Evolutionary conservation across 176 grass and related monocot genomes (phyloP).

Genomic region (Calamus simplicifolius): DNA sequence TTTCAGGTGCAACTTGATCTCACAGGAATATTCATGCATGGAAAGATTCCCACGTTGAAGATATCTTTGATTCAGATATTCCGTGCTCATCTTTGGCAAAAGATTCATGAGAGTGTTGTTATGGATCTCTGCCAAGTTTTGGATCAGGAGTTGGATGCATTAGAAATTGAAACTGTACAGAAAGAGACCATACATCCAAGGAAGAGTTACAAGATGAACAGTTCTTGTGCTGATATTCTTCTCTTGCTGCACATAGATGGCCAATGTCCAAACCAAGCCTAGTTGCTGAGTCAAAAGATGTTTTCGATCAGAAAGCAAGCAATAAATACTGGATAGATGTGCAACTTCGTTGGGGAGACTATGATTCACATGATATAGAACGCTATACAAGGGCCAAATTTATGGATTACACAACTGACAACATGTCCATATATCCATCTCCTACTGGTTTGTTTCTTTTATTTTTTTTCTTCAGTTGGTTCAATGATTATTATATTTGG

Average conservation of each 20-base stretch:
- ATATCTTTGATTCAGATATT: slow-evolving; percentile 99
- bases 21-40: slow-evolving; percentile 95
- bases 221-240: slow-evolving; percentile 90
- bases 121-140: slow-evolving; percentile 99
- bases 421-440: slow-evolving; percentile 99
- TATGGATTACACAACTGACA: slow-evolving; percentile 98
- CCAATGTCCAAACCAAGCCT: slow-evolving; percentile 97
- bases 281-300: slow-evolving; percentile 94
- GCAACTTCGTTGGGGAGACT: slow-evolving; percentile 94
- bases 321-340: slow-evolving; percentile 99
- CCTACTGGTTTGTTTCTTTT: slow-evolving; percentile 63
- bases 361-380: slow-evolving; percentile 97
- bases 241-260: slow-evolving; percentile 96
- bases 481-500: no score
- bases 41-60: slow-evolving; percentile 94
- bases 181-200: slow-evolving; percentile 99
- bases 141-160: slow-evolving; percentile 90
- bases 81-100: slow-evolving; percentile 98
- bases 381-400: slow-evolving; percentile 97
- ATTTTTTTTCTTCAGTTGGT: slow-evolving; percentile 5
- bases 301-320: slow-evolving; percentile 96
- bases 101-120: slow-evolving; percentile 99
- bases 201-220: slow-evolving; percentile 99
- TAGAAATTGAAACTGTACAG: slow-evolving; percentile 99
- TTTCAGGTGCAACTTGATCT: slow-evolving; percentile 90